These are phyloP conservation scores for Rhizopus arrhizus DNA, from an alignment of 371 early-diverging fungal species.

Conservation along the genomic window DNA sequence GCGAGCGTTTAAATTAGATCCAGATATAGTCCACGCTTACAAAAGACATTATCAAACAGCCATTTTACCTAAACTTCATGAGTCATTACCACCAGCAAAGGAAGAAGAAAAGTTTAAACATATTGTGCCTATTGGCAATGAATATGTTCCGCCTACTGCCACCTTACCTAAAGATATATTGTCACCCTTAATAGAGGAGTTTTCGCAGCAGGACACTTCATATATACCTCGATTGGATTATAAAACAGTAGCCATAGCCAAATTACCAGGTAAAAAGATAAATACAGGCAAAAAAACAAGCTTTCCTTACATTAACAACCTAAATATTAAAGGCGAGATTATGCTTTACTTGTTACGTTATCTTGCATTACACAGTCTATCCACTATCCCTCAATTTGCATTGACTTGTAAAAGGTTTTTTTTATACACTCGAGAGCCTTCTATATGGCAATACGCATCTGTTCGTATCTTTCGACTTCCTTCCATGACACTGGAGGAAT, in stretches of 20 bases:
- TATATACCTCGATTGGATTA: conserved; percentile 43
- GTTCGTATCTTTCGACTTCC: conserved; percentile 45
- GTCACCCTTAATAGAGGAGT: conserved; percentile 31
- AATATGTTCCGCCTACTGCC: conserved; percentile 37
- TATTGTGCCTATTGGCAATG: conserved; percentile 42
- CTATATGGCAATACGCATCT: conserved; percentile 63
- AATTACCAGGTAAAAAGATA: conserved; percentile 38
- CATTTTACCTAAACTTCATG: conserved; percentile 26
- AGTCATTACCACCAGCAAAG: conserved; percentile 5
- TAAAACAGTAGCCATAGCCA: conserved; percentile 43
- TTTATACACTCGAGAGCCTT: conserved; percentile 46
- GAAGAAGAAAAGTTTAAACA: conserved; percentile 34
- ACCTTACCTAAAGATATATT: conserved; percentile 29
- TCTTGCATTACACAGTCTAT: conserved; percentile 46
- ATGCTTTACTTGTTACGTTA: conserved; percentile 39
- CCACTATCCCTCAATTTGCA: conserved; percentile 51
- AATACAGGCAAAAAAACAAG: not conserved
- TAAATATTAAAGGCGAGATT: conserved; percentile 31
- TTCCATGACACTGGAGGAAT: conserved; percentile 31
- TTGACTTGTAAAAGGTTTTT: conserved; percentile 61
- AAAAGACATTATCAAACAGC: conserved; percentile 39
- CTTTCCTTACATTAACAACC: not conserved
- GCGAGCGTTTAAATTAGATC: conserved; percentile 56
- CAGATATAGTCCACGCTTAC: conserved; percentile 50
- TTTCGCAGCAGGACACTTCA: conserved; percentile 22